Evolutionary conservation across 1,284 basidiomycete species (phyloP).

Genomic region (Peniophora sp.): DNA sequence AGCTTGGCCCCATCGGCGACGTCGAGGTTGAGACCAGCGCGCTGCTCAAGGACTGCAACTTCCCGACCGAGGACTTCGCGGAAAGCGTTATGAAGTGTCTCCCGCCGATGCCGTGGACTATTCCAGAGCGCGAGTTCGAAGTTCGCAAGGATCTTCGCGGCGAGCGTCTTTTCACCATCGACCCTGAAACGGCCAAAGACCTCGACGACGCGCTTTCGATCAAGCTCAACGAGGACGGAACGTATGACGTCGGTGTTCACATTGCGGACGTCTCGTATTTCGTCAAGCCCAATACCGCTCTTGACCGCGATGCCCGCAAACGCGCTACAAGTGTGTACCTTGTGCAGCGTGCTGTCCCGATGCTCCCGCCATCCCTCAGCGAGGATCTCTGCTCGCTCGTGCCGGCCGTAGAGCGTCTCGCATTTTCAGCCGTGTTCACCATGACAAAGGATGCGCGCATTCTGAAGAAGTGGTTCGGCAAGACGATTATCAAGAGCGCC

Average conservation of each 20-base stretch:
- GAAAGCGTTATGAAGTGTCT: slow-evolving; percentile 94
- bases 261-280: slow-evolving; percentile 96
- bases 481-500: slow-evolving; percentile 88
- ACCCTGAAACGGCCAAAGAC: slow-evolving; percentile 85
- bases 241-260: slow-evolving; percentile 88
- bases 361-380: slow-evolving; percentile 88
- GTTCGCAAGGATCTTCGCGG: slow-evolving; percentile 81
- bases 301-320: slow-evolving; percentile 97
- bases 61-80: slow-evolving; percentile 89
- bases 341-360: slow-evolving; percentile 90
- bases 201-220: slow-evolving; percentile 93
- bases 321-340: slow-evolving; percentile 96
- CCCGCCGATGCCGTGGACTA: slow-evolving; percentile 58
- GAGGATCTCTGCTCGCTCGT: slow-evolving; percentile 91
- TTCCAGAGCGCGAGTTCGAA: slow-evolving; percentile 89
- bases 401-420: slow-evolving; percentile 81
- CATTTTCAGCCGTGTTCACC: slow-evolving; percentile 86
- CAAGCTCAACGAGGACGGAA: slow-evolving; percentile 83
- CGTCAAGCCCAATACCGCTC: slow-evolving; percentile 90
- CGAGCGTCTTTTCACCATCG: slow-evolving; percentile 89
- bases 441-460: slow-evolving; percentile 80
- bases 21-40: slow-evolving; percentile 97
- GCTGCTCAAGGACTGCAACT: slow-evolving; percentile 96
- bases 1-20: slow-evolving; percentile 97
- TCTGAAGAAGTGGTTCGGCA: slow-evolving; percentile 86